phyloP scores from a whole-genome alignment of 2,329 filamentous ascomycete genomes.

The Aspergillus eucalypticola region DNA sequence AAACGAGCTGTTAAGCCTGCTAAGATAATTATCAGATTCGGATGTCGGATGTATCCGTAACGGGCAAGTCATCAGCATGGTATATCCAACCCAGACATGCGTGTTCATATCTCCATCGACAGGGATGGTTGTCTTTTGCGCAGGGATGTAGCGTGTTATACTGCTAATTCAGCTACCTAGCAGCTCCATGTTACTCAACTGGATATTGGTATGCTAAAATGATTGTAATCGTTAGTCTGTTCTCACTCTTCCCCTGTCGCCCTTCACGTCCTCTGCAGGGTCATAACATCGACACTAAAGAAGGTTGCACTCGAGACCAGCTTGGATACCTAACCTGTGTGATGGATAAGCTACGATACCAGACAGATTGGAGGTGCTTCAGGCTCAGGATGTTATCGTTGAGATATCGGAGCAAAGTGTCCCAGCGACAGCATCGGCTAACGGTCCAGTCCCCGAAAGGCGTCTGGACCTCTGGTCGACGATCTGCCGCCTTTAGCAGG shows the following conservation, averaged over 20 bases:
- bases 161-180: too few relatives aligned
- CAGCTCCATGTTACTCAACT: not conserved
- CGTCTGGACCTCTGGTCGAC: not conserved
- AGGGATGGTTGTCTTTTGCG: not conserved
- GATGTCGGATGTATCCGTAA: not conserved
- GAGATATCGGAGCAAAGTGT: not conserved
- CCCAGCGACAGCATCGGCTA: not conserved
- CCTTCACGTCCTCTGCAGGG: not conserved
- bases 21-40: not conserved
- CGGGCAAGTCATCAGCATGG: not conserved
- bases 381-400: not conserved
- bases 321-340: not conserved
- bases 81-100: not conserved
- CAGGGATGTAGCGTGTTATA: not conserved
- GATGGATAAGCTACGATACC: not conserved
- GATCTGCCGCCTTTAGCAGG: not conserved
- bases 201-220: not conserved
- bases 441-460: not conserved
- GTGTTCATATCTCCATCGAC: too few relatives aligned
- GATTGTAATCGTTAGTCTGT: not conserved
- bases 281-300: not conserved
- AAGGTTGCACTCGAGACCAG: not conserved
- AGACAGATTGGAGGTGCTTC: too few relatives aligned
- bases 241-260: not conserved
- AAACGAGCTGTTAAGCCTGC: not conserved